Percentiles rank a stretch among this genome's conserved stretches.
phyloP scores from a whole-genome alignment of 2,329 filamentous ascomycete genomes.

The Xylariomycetidae sp. region DNA sequence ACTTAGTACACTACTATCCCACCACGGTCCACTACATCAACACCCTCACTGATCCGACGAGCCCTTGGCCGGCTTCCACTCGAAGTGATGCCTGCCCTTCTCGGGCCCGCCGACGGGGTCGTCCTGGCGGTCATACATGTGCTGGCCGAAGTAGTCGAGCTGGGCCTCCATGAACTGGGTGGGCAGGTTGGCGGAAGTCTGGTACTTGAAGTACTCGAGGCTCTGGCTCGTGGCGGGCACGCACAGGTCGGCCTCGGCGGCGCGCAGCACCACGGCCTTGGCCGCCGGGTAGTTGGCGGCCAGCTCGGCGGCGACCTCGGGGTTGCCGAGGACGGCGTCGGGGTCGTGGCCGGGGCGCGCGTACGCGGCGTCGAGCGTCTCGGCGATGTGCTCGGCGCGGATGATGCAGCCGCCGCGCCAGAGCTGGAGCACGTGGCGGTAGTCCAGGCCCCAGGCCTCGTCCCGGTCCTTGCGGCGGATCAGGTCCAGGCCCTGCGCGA shows the following conservation, averaged over 20 bases:
- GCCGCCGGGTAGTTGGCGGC: conserved; percentile 42
- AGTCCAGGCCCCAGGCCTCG: conserved; percentile 54
- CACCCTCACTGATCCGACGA: conserved; percentile 5
- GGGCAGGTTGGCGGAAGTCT: conserved; percentile 51
- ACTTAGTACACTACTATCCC: no score
- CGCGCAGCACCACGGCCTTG: conserved; percentile 50
- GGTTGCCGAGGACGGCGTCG: conserved; percentile 38
- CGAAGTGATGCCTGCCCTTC: conserved; percentile 57
- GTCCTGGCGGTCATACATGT: conserved; percentile 56
- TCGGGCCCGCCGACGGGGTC: conserved; percentile 44
- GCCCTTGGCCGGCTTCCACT: conserved; percentile 46
- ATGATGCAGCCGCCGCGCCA: conserved; percentile 70
- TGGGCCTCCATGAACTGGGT: conserved; percentile 66
- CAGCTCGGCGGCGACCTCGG: conserved; percentile 47
- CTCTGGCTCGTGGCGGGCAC: conserved; percentile 55
- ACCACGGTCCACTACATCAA: no score
- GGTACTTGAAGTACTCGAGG: conserved; percentile 63
- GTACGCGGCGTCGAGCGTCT: conserved; percentile 35
- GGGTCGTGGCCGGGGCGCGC: conserved; percentile 30
- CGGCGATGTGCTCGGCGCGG: conserved; percentile 57
- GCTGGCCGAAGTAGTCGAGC: conserved; percentile 64
- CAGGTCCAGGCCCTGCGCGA: conserved; percentile 60
- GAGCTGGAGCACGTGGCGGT: conserved; percentile 48
- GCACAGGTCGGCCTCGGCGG: conserved; percentile 50
- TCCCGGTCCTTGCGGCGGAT: conserved; percentile 52